These are phyloP conservation scores for Pterocarpus santalinus DNA, from an alignment of 306 rosid genomes.

Conservation along the genomic window DNA sequence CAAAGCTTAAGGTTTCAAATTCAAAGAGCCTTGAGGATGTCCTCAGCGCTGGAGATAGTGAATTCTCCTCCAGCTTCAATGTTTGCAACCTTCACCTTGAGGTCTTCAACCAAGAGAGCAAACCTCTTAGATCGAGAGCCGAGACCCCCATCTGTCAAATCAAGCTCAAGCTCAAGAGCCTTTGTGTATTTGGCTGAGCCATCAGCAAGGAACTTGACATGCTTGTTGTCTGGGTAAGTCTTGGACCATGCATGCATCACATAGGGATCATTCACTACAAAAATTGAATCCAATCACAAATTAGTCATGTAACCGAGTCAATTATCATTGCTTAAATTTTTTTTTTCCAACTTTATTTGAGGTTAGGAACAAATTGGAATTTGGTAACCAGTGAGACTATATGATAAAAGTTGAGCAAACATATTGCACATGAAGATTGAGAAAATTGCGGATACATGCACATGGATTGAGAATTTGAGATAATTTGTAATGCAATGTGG, in stretches of 20 bases:
- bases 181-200: slow-evolving; percentile 81
- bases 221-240: slow-evolving; percentile 83
- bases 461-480: background rate
- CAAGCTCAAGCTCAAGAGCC: slow-evolving; percentile 88
- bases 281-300: slow-evolving; percentile 17
- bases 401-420: too few relatives aligned
- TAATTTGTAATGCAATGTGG: background rate
- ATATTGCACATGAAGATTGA: background rate
- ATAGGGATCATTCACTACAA: slow-evolving; percentile 85
- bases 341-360: too few relatives aligned
- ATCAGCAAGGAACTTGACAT: slow-evolving; percentile 90
- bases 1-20: background rate
- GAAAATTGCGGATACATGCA: background rate
- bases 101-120: slow-evolving; percentile 80
- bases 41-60: slow-evolving; percentile 87
- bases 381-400: too few relatives aligned
- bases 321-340: too few relatives aligned
- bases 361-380: too few relatives aligned
- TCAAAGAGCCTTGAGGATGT: slow-evolving; percentile 89
- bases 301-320: background rate
- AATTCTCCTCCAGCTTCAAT: slow-evolving; percentile 84
- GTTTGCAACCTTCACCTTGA: slow-evolving; percentile 88
- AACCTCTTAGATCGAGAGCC: slow-evolving; percentile 84
- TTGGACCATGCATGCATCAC: slow-evolving; percentile 95
- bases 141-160: slow-evolving; percentile 76